Evolutionary conservation across 192 early-diverging fungal genomes (phyloP).

Genomic region (Coemansia sp.): DNA sequence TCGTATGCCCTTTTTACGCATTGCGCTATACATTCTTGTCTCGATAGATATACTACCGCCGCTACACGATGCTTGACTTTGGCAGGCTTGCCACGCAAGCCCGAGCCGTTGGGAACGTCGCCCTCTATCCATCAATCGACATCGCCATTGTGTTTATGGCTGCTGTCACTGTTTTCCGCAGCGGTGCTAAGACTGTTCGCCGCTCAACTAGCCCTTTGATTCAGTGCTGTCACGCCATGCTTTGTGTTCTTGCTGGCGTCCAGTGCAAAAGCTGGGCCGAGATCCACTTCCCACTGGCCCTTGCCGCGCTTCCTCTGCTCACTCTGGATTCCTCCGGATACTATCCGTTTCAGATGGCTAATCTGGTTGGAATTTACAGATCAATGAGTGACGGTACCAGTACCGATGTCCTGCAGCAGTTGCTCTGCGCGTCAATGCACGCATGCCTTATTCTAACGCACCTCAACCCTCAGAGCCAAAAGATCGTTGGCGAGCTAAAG

Average conservation of each 20-base stretch:
- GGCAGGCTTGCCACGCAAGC: not conserved
- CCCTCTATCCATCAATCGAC: conserved; percentile 3
- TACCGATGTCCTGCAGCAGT: not conserved
- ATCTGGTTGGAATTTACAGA: conserved; percentile 21
- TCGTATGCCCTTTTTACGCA: not conserved
- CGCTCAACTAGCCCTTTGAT: conserved; percentile 1
- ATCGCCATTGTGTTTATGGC: not conserved
- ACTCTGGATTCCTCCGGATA: not conserved
- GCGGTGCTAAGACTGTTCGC: not conserved
- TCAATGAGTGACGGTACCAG: conserved; percentile 1
- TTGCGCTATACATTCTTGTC: not conserved
- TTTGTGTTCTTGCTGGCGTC: conserved; percentile 5
- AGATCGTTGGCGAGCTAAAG: conserved; percentile 1
- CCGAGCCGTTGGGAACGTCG: not conserved
- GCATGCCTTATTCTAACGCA: conserved; percentile 8
- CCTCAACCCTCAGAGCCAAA: conserved; percentile 20
- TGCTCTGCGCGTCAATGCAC: conserved; percentile 1
- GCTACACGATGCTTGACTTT: not conserved
- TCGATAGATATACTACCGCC: not conserved
- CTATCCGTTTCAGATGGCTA: conserved; percentile 18
- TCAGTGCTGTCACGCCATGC: conserved; percentile 8
- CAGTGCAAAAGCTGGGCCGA: conserved; percentile 6
- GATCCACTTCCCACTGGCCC: conserved; percentile 4
- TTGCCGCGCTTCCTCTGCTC: conserved; percentile 7
- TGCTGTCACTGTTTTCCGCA: not conserved